Evolutionary conservation across 768 basidiomycete species (phyloP).

Genomic region (Obba rivulosa): DNA sequence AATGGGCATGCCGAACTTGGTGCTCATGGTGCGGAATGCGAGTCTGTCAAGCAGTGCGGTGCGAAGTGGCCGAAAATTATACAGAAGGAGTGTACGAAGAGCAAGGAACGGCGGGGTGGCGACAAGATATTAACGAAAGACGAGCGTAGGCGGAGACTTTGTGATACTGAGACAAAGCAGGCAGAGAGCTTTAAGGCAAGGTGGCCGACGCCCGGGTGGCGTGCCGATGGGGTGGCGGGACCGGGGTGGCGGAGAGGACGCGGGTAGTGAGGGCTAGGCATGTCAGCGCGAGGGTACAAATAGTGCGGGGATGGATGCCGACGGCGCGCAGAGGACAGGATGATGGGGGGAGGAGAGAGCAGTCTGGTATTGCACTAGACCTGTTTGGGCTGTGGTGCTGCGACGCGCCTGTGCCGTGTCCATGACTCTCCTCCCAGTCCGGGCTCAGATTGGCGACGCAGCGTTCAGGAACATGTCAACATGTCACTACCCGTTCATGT

Average conservation of each 20-base stretch:
- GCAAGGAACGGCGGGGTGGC: neutral
- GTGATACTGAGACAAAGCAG: neutral
- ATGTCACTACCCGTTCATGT: neutral
- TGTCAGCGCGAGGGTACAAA: neutral
- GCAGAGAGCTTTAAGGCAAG: neutral
- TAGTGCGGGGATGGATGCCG: neutral
- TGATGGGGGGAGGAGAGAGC: neutral
- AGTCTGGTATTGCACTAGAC: neutral
- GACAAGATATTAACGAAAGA: neutral
- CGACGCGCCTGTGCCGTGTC: no score
- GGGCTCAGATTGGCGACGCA: neutral
- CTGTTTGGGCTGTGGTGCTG: neutral
- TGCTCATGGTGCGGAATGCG: constrained; percentile 11
- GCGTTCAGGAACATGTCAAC: neutral
- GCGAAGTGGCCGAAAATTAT: neutral
- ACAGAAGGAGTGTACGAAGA: neutral
- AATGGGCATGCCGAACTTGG: constrained; percentile 49
- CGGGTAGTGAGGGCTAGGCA: neutral
- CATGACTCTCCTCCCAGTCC: neutral
- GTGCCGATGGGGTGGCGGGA: neutral
- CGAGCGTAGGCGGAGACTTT: neutral
- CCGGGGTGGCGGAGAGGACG: neutral
- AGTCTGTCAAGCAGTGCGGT: neutral
- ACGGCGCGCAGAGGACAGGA: neutral
- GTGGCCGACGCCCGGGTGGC: neutral